Conservation (phyloP, 2,329 filamentous ascomycete genomes). For the Fusarium keratoplasticum region DNA sequence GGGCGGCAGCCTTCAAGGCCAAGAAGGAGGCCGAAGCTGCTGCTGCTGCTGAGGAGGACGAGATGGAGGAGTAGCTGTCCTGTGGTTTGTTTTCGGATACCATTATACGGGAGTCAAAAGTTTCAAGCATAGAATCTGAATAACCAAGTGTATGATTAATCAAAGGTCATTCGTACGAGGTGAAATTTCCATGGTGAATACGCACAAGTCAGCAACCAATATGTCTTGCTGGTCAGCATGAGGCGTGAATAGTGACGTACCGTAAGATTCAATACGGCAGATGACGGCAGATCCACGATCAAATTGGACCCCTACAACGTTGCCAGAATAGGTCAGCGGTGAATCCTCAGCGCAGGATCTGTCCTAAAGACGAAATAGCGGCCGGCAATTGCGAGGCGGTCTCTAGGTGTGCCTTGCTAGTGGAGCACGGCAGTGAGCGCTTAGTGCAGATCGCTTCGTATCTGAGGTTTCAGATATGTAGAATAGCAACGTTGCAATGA, state of each 20-base stretch:
- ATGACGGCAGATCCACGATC: neutral
- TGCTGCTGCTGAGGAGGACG: slow-evolving; percentile 48
- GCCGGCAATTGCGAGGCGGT: neutral
- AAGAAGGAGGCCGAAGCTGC: slow-evolving; percentile 55
- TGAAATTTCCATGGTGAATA: neutral
- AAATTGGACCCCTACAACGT: neutral
- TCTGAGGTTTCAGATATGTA: neutral
- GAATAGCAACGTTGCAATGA: neutral
- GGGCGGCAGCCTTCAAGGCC: slow-evolving; percentile 67
- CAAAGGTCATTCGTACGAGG: neutral
- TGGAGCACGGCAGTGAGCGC: neutral
- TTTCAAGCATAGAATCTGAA: slow-evolving; percentile 33
- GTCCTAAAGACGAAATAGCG: neutral
- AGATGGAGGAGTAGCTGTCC: slow-evolving; percentile 44
- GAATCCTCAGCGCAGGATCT: neutral
- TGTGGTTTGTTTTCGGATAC: slow-evolving; percentile 41
- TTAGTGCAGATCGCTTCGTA: neutral
- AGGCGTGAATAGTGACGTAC: neutral
- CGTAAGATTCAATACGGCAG: neutral
- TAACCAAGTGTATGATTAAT: neutral
- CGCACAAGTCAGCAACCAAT: neutral
- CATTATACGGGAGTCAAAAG: slow-evolving; percentile 37
- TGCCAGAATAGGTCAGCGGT: neutral
- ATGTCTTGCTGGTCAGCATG: neutral
- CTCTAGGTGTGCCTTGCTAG: neutral